Base-by-base conservation (phyloP, 352 stramenopile species). In the Phytophthora palmivora region DNA sequence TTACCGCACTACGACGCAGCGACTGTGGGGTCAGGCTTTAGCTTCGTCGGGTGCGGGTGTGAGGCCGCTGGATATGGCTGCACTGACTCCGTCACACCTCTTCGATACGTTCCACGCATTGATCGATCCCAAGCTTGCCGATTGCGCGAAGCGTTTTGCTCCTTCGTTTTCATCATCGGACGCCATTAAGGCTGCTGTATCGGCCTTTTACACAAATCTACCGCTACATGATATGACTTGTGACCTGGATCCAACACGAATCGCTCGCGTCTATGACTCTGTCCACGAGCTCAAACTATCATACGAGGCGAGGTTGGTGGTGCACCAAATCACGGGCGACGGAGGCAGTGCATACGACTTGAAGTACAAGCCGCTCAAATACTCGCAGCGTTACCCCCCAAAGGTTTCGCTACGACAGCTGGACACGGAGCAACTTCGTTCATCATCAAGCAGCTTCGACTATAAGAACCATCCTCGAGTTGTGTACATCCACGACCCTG, bases 131-230 rank as follows among this genome's bases (percentile, higher is more conserved):
- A 34, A 50, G 24, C 26, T 22, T 9, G 26, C n/a, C 2, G 43
- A 21, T 4, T 50, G 15, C 38, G 26, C 43, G 9, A 22, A 34
- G 14, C 15, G 26, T 26, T 26, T 50, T 38, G 43, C 26, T 38
- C 26, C 53, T 1, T 51, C 67, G 39, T 92, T 95, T 64, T 63
- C 43, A 10, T 7, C 43, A 69, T 8, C 24, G 33, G 9, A 50
- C 24, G 24, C 43, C 16, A 14, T 50, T 38, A 74, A 96, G 62
- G 58, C 59, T 34, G 87, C 79, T 9, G 64, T 93, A 10, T 49
- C 84, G 18, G 67, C 86, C 42, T 96, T 97, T 62, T 87, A 90
- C 37, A 42, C 55, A 26, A 68, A 81, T 26, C 65, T 97, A 9
- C 89, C 87, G 2, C 18, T 91, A 4, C 39, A 60, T 30, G 76